These are phyloP conservation scores for Saturnispora bothae DNA, from an alignment of 805 yeast genomes.

Conservation along the genomic window DNA sequence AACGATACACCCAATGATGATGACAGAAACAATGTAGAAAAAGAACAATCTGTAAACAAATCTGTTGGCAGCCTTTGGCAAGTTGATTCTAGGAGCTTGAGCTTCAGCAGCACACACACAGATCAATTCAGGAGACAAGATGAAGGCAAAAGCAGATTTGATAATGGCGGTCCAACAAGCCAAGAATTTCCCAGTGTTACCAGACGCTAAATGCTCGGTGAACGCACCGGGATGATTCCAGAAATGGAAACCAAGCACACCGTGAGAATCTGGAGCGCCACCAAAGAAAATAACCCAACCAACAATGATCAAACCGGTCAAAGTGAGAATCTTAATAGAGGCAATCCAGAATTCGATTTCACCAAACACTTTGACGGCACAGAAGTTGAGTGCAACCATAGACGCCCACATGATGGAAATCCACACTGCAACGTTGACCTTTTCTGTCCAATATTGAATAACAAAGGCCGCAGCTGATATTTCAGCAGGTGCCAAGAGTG, in stretches of 20 bases:
- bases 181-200: conserved; percentile 51
- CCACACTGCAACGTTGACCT: conserved; percentile 50
- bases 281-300: conserved; percentile 53
- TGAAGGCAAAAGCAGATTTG: conserved; percentile 56
- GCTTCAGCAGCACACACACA: conserved; percentile 27
- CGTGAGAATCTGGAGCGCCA: conserved; percentile 43
- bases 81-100: conserved; percentile 23
- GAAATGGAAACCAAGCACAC: conserved; percentile 35
- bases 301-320: conserved; percentile 49
- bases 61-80: conserved; percentile 26
- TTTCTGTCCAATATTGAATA: conserved; percentile 48
- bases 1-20: conserved; percentile 42
- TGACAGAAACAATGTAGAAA: conserved; percentile 25
- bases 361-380: conserved; percentile 40
- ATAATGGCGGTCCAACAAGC: conserved; percentile 56
- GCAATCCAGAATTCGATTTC: conserved; percentile 63
- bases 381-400: conserved; percentile 36
- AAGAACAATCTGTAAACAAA: conserved; percentile 25
- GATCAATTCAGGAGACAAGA: conserved; percentile 29
- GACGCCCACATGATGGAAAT: conserved; percentile 42
- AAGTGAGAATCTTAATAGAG: conserved; percentile 50
- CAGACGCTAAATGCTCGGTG: conserved; percentile 37
- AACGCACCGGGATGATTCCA: conserved; percentile 36
- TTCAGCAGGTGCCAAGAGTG: conserved; percentile 48
- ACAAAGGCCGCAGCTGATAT: conserved; percentile 57